Evolutionary conservation across 176 grass and related monocot species (phyloP).

Genomic region (Oryza rufipogon): DNA sequence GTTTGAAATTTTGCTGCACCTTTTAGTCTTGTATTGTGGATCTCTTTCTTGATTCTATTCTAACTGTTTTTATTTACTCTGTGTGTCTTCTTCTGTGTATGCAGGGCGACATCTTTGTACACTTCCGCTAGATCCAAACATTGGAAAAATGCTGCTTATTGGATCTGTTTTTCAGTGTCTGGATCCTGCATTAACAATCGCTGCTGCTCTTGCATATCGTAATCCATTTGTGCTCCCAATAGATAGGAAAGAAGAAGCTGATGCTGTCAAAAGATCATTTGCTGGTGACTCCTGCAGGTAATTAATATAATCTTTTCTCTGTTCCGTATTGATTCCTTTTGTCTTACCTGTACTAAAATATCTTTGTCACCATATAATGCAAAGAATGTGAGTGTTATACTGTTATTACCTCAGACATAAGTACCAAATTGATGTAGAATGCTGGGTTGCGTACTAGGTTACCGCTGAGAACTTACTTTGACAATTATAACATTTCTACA

Average conservation of each 20-base stretch:
- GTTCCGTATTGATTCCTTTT: not conserved
- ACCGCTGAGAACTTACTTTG: conserved; percentile 13
- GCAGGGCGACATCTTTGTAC: conserved; percentile 84
- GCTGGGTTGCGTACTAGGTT: not conserved
- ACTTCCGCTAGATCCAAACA: conserved; percentile 90
- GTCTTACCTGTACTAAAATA: not conserved
- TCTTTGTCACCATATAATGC: not conserved
- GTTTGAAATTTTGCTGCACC: conserved; percentile 45
- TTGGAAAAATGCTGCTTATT: conserved; percentile 95
- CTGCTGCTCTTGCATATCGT: conserved; percentile 80
- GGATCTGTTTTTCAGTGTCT: conserved; percentile 94
- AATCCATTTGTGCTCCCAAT: conserved; percentile 96
- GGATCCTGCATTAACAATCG: conserved; percentile 88
- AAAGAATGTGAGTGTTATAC: not conserved
- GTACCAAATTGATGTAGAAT: conserved; percentile 1
- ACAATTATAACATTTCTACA: not conserved
- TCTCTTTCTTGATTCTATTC: not conserved
- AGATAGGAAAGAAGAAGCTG: conserved; percentile 92
- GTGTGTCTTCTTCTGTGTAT: conserved; percentile 30
- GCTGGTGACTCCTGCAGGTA: conserved; percentile 90
- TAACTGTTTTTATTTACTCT: conserved; percentile 10
- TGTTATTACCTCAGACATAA: not conserved
- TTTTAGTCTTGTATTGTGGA: conserved; percentile 11
- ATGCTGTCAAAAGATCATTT: conserved; percentile 94
- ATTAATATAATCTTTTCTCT: conserved; percentile 31